These are phyloP conservation scores for Trypanosomatidae sp. DNA, from an alignment of 208 protist species.

Conservation along the genomic window DNA sequence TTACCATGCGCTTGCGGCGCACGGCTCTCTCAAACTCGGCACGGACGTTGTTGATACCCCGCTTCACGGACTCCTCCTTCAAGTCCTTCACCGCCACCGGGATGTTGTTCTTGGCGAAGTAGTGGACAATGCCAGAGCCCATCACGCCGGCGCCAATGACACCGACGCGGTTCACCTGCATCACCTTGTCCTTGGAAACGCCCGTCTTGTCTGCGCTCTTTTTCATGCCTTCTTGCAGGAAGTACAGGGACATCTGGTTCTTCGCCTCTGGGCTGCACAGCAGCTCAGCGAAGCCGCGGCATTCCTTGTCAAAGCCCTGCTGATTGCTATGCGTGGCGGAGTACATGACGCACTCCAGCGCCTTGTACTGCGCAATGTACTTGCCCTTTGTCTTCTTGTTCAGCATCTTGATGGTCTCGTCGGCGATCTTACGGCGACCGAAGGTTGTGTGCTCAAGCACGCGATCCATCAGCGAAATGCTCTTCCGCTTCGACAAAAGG, in stretches of 20 bases:
- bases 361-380: slow-evolving; percentile 94
- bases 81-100: slow-evolving; percentile 75
- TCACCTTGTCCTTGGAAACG: slow-evolving; percentile 61
- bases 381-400: slow-evolving; percentile 92
- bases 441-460: slow-evolving; percentile 61
- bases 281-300: slow-evolving; percentile 77
- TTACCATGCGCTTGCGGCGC: slow-evolving; percentile 63
- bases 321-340: slow-evolving; percentile 58
- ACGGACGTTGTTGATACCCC: slow-evolving; percentile 62
- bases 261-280: slow-evolving; percentile 81
- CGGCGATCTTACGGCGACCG: slow-evolving; percentile 54
- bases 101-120: slow-evolving; percentile 75
- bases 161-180: slow-evolving; percentile 42
- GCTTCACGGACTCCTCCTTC: slow-evolving; percentile 66
- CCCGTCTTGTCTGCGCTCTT: slow-evolving; percentile 85
- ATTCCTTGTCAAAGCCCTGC: slow-evolving; percentile 66
- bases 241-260: slow-evolving; percentile 92
- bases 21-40: slow-evolving; percentile 61
- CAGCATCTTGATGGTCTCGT: slow-evolving; percentile 59
- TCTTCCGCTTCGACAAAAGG: slow-evolving; percentile 47
- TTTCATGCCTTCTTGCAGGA: slow-evolving; percentile 87
- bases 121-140: slow-evolving; percentile 87
- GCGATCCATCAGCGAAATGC: slow-evolving; percentile 46
- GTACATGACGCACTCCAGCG: slow-evolving; percentile 87
- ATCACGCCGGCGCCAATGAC: slow-evolving; percentile 88